phyloP scores from a whole-genome alignment of 75 land plant species.

The Pinus tabuliformis region DNA sequence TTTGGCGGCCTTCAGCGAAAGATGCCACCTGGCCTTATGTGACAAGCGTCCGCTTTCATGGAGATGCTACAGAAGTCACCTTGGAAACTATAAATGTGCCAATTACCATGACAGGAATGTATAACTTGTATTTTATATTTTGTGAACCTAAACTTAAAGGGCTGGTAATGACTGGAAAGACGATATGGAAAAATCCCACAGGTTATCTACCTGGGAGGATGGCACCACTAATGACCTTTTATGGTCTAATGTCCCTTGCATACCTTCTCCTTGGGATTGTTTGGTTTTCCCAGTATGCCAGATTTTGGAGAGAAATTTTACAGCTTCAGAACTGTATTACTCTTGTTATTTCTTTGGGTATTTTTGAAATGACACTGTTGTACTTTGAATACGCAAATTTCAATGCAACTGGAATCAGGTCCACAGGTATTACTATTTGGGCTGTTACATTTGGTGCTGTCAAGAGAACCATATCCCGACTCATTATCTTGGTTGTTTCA shows the following conservation, averaged over 20 bases:
- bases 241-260: conserved; percentile 57
- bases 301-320: conserved; percentile 80
- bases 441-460: too few relatives aligned
- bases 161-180: conserved; percentile 60
- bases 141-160: conserved; percentile 89
- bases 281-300: conserved; percentile 73
- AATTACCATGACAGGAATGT: too few relatives aligned
- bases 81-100: too few relatives aligned
- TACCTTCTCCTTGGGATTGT: conserved; percentile 59
- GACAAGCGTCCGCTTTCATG: too few relatives aligned
- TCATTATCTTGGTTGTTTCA: conserved; percentile 72
- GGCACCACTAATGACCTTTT: conserved; percentile 57
- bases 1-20: too few relatives aligned
- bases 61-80: too few relatives aligned
- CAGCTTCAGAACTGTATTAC: conserved; percentile 84
- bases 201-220: conserved; percentile 93
- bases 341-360: conserved; percentile 73
- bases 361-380: conserved; percentile 89
- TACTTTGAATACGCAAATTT: conserved; percentile 82
- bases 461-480: conserved; percentile 77
- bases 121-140: conserved; percentile 66
- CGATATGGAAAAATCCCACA: conserved; percentile 80
- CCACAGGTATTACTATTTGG: conserved; percentile 81
- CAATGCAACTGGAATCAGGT: conserved; percentile 68
- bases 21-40: too few relatives aligned